Percentiles rank a stretch among this genome's conserved stretches.
Conservation (phyloP, 345 rosid genomes). For the Brassica carinata region DNA sequence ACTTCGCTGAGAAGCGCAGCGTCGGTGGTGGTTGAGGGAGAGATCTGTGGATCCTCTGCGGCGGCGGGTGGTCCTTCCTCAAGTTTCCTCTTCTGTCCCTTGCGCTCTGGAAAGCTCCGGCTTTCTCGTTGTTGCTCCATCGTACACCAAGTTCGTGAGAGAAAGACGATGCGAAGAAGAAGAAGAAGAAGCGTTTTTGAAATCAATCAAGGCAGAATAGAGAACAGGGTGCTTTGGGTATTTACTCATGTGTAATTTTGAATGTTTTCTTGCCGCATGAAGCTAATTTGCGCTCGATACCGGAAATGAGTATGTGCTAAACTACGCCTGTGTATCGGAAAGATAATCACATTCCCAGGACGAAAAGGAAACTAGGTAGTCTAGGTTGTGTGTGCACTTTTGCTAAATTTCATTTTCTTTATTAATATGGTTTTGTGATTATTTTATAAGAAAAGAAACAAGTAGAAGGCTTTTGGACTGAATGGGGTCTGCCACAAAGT, state of each 20-base stretch:
- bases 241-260: neutral
- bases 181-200: slow-evolving; percentile 35
- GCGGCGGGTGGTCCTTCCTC: slow-evolving; percentile 61
- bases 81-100: slow-evolving; percentile 91
- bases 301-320: no score
- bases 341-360: no score
- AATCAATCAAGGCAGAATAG: slow-evolving; percentile 34
- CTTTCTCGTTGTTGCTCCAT: slow-evolving; percentile 50
- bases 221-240: slow-evolving; percentile 53
- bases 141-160: slow-evolving; percentile 27
- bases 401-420: no score
- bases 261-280: no score
- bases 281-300: no score
- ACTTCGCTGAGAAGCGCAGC: slow-evolving; percentile 63
- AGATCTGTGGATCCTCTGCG: slow-evolving; percentile 61
- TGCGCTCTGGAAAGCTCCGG: slow-evolving; percentile 72
- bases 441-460: no score
- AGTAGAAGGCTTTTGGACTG: no score
- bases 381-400: no score
- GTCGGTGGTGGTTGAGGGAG: slow-evolving; percentile 53
- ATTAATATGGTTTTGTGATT: no score
- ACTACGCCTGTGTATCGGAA: no score
- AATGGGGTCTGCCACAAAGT: no score
- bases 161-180: slow-evolving; percentile 25
- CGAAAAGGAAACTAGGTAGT: no score